A percentile compares a stretch with the other conserved stretches of the same genome.
These are phyloP conservation scores for Monascus ruber DNA, from an alignment of 2,329 filamentous ascomycete genomes.

Conservation along the genomic window DNA sequence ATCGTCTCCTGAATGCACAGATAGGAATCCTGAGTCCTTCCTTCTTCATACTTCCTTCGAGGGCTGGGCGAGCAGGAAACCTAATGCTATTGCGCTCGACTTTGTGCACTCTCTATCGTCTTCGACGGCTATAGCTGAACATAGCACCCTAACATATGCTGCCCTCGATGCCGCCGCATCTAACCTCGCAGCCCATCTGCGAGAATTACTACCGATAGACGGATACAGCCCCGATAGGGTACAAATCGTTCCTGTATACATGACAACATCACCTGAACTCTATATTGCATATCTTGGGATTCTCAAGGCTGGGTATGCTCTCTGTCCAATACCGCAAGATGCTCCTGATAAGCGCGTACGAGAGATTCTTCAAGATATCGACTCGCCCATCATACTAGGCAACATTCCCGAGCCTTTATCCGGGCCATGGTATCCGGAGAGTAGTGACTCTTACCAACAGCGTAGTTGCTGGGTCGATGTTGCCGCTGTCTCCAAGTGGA, in stretches of 20 bases:
- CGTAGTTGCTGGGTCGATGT: constrained; percentile 12
- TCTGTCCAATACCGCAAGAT: constrained; percentile 28
- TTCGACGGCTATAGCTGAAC: constrained; percentile 6
- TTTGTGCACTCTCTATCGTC: constrained; percentile 16
- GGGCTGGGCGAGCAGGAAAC: constrained; percentile 12
- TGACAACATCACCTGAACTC: constrained; percentile 24
- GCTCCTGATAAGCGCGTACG: constrained; percentile 16
- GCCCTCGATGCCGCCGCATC: constrained; percentile 13
- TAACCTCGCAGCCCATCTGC: constrained; percentile 10
- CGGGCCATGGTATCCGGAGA: constrained; percentile 3
- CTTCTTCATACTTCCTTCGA: constrained; percentile 18
- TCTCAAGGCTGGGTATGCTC: constrained; percentile 26
- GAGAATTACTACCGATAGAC: constrained; percentile 3
- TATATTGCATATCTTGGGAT: constrained; percentile 27
- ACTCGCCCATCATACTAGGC: constrained; percentile 13
- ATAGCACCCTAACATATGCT: constrained; percentile 15
- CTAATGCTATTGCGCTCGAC: constrained; percentile 14
- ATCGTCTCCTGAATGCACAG: not conserved
- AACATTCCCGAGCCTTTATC: constrained; percentile 7
- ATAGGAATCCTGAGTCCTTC: constrained; percentile 1
- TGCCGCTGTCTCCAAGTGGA: constrained; percentile 10
- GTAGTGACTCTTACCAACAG: not conserved
- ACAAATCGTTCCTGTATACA: constrained; percentile 17
- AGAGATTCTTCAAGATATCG: constrained; percentile 19
- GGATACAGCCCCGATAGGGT: constrained; percentile 1